Base-by-base conservation (phyloP, 2,329 filamentous ascomycete genomes). In the Colletotrichum godetiae region DNA sequence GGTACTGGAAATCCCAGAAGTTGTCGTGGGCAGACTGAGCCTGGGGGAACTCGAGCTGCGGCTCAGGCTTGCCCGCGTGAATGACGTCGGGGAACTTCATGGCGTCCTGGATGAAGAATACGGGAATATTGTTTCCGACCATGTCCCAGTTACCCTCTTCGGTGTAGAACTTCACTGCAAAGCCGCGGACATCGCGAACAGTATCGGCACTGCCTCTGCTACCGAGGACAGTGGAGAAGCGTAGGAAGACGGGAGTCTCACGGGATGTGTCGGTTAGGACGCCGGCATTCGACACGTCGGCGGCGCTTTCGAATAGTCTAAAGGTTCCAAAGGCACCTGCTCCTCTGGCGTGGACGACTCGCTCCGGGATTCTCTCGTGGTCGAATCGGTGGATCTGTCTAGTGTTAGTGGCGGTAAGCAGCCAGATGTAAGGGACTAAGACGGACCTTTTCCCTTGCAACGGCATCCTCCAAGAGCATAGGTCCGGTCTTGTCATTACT, bases 151-250 rank as follows among this genome's bases (percentile, higher is more conserved):
- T 95, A 4, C 93, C 93, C 77, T 95, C 93, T 0, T 93, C 84
- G 0, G 93, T 95, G 79, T 95, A 95, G 78, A 94, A 91, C 81
- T 94, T 94, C 75, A 94, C 82, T 0, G 94, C 93, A 75, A 96
- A 97, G 1, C 94, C 94, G 49, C 93, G 90, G 2, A 95, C 92
- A 84, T 97, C 94, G 13, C 94, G 90, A 1, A 95, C 94, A 0
- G 93, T 95, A 79, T 97, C 94, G 6, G 93, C 92, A 64, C 92
- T 94, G 13, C 94, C 94, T 42, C 91, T 88, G 79, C 91, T 94
- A 7, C 93, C 93, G 2, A 94, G 86, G 0, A 94, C 94, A 0
- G 94, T 96, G 0, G 93, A 96, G 81, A 97, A 95, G 0, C 94
- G 91, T 19, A 93, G 78, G 78, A 94, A 94, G 1, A 94, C 85